These are phyloP conservation scores for Aspergillus hancockii DNA, from an alignment of 495 filamentous ascomycete species.

Conservation along the genomic window DNA sequence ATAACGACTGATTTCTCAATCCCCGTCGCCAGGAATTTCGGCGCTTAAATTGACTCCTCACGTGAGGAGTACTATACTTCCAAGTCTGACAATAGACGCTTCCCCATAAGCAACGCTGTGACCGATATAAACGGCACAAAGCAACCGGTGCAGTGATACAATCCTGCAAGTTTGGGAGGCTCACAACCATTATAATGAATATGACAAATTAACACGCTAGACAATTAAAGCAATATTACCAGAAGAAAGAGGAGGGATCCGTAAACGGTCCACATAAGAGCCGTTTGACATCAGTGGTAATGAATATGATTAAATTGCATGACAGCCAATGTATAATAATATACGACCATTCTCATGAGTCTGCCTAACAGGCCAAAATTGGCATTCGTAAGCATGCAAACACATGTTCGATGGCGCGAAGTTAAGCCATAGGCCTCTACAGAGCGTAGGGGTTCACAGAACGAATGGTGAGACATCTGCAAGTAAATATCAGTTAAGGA, in stretches of 20 bases:
- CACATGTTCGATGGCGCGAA: slow-evolving; percentile 30
- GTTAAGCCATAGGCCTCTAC: slow-evolving; percentile 37
- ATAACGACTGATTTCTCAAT: slow-evolving; percentile 8
- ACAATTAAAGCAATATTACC: slow-evolving; percentile 27
- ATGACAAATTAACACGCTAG: slow-evolving; percentile 26
- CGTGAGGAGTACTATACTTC: slow-evolving; percentile 16
- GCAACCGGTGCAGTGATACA: background rate
- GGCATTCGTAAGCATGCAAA: slow-evolving; percentile 18
- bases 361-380: slow-evolving; percentile 19
- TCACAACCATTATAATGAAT: slow-evolving; percentile 20
- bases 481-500: slow-evolving; percentile 20
- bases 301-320: slow-evolving; percentile 31
- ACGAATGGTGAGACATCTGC: slow-evolving; percentile 92
- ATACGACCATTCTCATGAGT: slow-evolving; percentile 8
- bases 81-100: slow-evolving; percentile 6
- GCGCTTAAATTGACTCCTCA: slow-evolving; percentile 4
- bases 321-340: slow-evolving; percentile 27
- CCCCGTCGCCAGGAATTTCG: background rate
- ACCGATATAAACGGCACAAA: slow-evolving; percentile 6
- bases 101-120: slow-evolving; percentile 7
- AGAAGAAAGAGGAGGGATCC: slow-evolving; percentile 9
- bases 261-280: slow-evolving; percentile 8
- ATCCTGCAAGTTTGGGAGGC: slow-evolving; percentile 5
- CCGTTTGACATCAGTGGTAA: slow-evolving; percentile 21
- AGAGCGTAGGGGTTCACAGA: slow-evolving; percentile 96